phyloP scores from a whole-genome alignment of 805 yeast genomes.

The Pichia nanzhaoensis region DNA sequence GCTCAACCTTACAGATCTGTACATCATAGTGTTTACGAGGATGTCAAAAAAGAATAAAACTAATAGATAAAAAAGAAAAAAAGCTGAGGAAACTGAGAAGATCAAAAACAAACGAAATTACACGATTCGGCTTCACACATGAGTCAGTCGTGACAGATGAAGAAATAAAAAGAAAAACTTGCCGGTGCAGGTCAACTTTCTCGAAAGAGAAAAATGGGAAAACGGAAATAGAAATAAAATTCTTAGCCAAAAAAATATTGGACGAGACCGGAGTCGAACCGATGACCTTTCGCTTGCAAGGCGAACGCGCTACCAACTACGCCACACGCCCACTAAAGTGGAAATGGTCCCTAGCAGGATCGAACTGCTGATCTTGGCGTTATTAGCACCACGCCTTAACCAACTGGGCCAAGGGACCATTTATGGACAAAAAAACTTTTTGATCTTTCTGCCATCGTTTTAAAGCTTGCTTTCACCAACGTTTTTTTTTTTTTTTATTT shows the following conservation, averaged over 20 bases:
- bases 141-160: too few relatives aligned
- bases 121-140: too few relatives aligned
- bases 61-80: background rate
- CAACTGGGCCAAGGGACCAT: constrained; percentile 39
- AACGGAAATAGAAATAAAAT: background rate
- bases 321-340: constrained; percentile 58
- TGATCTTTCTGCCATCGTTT: too few relatives aligned
- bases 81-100: background rate
- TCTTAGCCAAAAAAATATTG: constrained; percentile 26
- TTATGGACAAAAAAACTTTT: too few relatives aligned
- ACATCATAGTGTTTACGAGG: constrained; percentile 1
- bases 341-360: constrained; percentile 76
- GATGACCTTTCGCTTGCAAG: constrained; percentile 78
- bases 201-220: background rate
- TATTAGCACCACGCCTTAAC: constrained; percentile 41
- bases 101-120: background rate
- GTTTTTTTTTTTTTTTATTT: too few relatives aligned
- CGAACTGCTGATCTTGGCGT: constrained; percentile 73
- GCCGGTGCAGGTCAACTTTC: too few relatives aligned
- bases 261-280: constrained; percentile 77
- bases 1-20: constrained; percentile 6
- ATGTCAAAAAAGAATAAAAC: background rate
- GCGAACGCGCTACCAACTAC: constrained; percentile 81
- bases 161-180: too few relatives aligned
- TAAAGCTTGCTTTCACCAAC: too few relatives aligned